These are phyloP conservation scores for Coemansia umbellata DNA, from an alignment of 192 early-diverging fungal genomes.

Conservation along the genomic window DNA sequence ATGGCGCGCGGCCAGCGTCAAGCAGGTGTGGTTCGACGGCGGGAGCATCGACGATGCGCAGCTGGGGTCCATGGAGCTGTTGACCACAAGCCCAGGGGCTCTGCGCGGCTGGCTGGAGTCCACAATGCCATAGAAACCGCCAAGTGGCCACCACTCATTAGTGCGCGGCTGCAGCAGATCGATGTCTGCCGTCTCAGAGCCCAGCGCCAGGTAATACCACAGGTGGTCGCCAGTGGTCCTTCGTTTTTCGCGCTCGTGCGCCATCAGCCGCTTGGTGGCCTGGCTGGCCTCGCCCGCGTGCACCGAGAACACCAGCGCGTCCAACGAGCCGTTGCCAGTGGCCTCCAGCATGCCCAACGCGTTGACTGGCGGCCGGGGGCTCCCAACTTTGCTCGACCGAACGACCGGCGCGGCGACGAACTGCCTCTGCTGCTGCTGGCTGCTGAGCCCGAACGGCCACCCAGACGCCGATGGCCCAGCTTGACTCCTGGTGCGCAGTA, in stretches of 20 bases:
- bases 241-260: slow-evolving; percentile 16
- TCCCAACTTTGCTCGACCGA: slow-evolving; percentile 19
- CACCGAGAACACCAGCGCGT: slow-evolving; percentile 36
- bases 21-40: slow-evolving; percentile 6
- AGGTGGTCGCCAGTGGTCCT: background rate
- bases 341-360: background rate
- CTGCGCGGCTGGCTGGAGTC: slow-evolving; percentile 14
- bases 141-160: slow-evolving; percentile 41
- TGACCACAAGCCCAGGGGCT: slow-evolving; percentile 13
- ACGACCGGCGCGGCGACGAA: slow-evolving; percentile 12
- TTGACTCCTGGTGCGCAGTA: slow-evolving; percentile 6
- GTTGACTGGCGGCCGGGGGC: background rate
- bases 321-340: slow-evolving; percentile 30
- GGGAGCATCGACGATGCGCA: slow-evolving; percentile 20
- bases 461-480: slow-evolving; percentile 3
- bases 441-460: background rate
- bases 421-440: slow-evolving; percentile 4
- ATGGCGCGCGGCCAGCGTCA: slow-evolving; percentile 40
- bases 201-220: slow-evolving; percentile 26
- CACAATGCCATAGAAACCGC: slow-evolving; percentile 27
- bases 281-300: slow-evolving; percentile 37
- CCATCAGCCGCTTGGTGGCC: slow-evolving; percentile 42
- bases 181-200: slow-evolving; percentile 22
- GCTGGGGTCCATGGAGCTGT: slow-evolving; percentile 16
- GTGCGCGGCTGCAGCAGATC: slow-evolving; percentile 23